These are phyloP conservation scores for Phytophthora litchii DNA, from an alignment of 352 stramenopile species.

Conservation along the genomic window DNA sequence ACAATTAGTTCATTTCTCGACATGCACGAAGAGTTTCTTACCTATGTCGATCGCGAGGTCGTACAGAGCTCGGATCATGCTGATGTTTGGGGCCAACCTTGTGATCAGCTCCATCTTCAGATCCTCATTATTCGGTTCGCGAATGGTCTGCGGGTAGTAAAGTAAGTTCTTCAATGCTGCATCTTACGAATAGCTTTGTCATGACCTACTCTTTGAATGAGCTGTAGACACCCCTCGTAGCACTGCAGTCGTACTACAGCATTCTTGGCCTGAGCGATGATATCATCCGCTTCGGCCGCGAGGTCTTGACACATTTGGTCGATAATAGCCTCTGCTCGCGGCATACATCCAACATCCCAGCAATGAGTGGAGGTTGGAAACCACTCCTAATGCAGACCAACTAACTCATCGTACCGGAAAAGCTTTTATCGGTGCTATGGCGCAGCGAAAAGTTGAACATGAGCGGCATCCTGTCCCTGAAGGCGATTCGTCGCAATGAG, in stretches of 20 bases:
- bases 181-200: background rate
- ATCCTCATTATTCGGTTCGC: conserved; percentile 37
- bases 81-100: conserved; percentile 49
- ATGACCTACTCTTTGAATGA: conserved; percentile 47
- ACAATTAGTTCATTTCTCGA: conserved; percentile 4
- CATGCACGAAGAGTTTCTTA: conserved; percentile 12
- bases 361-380: background rate
- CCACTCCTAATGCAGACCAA: background rate
- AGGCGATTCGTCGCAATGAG: background rate
- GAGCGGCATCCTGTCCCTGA: conserved; percentile 21
- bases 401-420: conserved; percentile 33
- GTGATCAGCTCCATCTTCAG: conserved; percentile 44
- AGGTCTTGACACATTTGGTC: conserved; percentile 54
- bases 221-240: conserved; percentile 52
- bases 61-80: conserved; percentile 43
- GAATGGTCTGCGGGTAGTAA: conserved; percentile 35
- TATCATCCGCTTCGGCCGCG: conserved; percentile 41
- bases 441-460: conserved; percentile 41
- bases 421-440: conserved; percentile 43
- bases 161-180: too few relatives aligned
- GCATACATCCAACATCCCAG: background rate
- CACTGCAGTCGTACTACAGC: conserved; percentile 41
- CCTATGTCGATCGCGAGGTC: conserved; percentile 49
- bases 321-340: conserved; percentile 31
- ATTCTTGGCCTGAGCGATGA: conserved; percentile 40